A percentile compares a stretch with the other conserved stretches of the same genome.
phyloP scores from a whole-genome alignment of 2,329 filamentous ascomycete genomes.

The Clonostachys rosea region DNA sequence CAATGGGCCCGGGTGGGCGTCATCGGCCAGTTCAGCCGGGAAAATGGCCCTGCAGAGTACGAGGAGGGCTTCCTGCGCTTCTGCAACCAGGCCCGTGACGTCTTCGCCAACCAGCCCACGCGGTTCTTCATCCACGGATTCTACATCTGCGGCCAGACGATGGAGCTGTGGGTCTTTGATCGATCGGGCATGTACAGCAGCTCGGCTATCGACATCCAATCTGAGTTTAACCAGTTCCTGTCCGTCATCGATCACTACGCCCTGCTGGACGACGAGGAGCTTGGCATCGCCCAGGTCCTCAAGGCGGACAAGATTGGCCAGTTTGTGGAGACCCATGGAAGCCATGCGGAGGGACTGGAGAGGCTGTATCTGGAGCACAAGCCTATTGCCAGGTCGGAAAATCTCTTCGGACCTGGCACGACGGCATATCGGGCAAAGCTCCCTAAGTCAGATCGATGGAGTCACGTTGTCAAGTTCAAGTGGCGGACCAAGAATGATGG shows the following conservation, averaged over 20 bases:
- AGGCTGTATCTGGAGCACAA: constrained; percentile 1
- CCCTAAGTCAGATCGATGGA: constrained; percentile 8
- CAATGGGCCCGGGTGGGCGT: background rate
- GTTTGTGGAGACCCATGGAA: too few species aligned
- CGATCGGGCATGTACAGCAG: constrained; percentile 10
- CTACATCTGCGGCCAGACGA: constrained; percentile 1
- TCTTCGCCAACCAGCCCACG: background rate
- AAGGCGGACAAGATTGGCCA: background rate
- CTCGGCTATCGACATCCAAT: constrained; percentile 1
- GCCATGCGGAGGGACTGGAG: background rate
- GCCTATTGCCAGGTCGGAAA: constrained; percentile 3
- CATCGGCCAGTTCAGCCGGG: background rate
- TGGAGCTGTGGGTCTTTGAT: constrained; percentile 14
- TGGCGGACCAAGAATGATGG: background rate
- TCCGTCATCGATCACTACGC: constrained; percentile 3
- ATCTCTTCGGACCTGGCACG: constrained; percentile 8
- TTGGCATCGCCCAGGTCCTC: constrained; percentile 3
- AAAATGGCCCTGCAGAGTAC: background rate
- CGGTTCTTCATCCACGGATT: constrained; percentile 6
- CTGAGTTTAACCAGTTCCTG: background rate
- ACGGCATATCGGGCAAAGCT: constrained; percentile 6
- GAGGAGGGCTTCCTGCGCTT: background rate
- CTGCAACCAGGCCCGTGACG: background rate
- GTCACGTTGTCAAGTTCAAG: background rate
- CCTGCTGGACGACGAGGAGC: constrained; percentile 2